Base-by-base conservation (phyloP, 257 asterid species). In the Fraxinus excelsior region DNA sequence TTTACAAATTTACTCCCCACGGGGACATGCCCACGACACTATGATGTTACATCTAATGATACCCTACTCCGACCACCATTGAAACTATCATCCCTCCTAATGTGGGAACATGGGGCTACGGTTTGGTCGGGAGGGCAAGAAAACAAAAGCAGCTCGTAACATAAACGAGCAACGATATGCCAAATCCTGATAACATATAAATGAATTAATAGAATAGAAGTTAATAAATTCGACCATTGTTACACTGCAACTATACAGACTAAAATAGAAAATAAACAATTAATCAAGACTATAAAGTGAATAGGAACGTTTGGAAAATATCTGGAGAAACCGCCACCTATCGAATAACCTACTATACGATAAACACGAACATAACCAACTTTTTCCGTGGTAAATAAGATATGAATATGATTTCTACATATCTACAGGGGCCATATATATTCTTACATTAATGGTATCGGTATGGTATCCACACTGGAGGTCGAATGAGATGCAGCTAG, bases 401-500 rank as follows among this genome's bases (percentile, higher is more conserved):
- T 65, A 31, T 46, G 56, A 44, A 28, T 67, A 69, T 70, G 60
- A 75, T 53, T 70, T 74, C 82, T 84, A 84, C 84, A 83, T 78
- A 89, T 90, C 85, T 86, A 87, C 92, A 85, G 82, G 78, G 81
- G 81, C 84, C 78, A 73, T 78, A 73, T 81, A 71, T 77, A 80
- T 70, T 71, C 73, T 73, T 79, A 70, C 81, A 82, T 77, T 79
- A 83, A 91, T 71, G 31, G 88, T 84, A 81, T 70, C 86, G 80
- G 85, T 81, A 81, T 74, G 19, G 11, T 81, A 83, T 80, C 83
- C 72, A 64, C 80, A 51, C 71, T 82, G 6, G 86, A 78, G 40
- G 90, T 71, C 31, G 96, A 83, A 83, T 88, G 89, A 67, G 93
- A 82, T 7, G 97, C 97, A 37, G 96, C 98, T n/a, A 93, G 86